Evolutionary conservation across 1,284 basidiomycete species (phyloP).

Genomic region (Ceratorhiza oryzae-sativae): DNA sequence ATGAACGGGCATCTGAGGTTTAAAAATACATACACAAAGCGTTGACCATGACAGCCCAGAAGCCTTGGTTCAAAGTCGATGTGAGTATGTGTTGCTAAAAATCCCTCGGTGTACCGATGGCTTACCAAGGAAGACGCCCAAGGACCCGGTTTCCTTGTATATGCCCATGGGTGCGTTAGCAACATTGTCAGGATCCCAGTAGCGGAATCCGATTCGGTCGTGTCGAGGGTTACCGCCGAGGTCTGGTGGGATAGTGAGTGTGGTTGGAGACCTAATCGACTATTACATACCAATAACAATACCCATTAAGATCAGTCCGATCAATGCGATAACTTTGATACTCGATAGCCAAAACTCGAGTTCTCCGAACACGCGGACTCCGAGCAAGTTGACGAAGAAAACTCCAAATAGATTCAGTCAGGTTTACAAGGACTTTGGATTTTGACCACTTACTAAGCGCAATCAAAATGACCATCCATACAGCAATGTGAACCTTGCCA

Average conservation of each 20-base stretch:
- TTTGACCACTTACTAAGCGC: slow-evolving; percentile 55
- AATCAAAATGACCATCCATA: slow-evolving; percentile 70
- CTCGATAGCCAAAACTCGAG: slow-evolving; percentile 56
- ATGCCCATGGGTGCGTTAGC: slow-evolving; percentile 52
- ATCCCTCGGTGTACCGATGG: slow-evolving; percentile 12
- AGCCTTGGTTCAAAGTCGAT: slow-evolving; percentile 56
- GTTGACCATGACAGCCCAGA: slow-evolving; percentile 60
- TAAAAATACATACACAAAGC: slow-evolving; percentile 41
- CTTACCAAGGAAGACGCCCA: slow-evolving; percentile 53
- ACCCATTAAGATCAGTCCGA: slow-evolving; percentile 66
- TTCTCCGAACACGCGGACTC: slow-evolving; percentile 66
- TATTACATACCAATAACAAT: slow-evolving; percentile 49
- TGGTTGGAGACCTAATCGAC: neutral
- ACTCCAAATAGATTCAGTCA: slow-evolving; percentile 49
- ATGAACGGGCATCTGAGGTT: neutral
- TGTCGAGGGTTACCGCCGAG: slow-evolving; percentile 71
- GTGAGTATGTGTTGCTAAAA: slow-evolving; percentile 10
- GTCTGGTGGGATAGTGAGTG: slow-evolving; percentile 58
- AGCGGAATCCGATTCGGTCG: slow-evolving; percentile 62
- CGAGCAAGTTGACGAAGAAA: slow-evolving; percentile 63
- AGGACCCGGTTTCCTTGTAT: slow-evolving; percentile 51
- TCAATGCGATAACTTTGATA: slow-evolving; percentile 63
- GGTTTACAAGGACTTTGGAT: neutral
- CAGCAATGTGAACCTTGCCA: slow-evolving; percentile 57
- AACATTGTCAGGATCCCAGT: slow-evolving; percentile 52